phyloP scores from a whole-genome alignment of 2,329 filamentous ascomycete genomes.

The Colletotrichum lupini region DNA sequence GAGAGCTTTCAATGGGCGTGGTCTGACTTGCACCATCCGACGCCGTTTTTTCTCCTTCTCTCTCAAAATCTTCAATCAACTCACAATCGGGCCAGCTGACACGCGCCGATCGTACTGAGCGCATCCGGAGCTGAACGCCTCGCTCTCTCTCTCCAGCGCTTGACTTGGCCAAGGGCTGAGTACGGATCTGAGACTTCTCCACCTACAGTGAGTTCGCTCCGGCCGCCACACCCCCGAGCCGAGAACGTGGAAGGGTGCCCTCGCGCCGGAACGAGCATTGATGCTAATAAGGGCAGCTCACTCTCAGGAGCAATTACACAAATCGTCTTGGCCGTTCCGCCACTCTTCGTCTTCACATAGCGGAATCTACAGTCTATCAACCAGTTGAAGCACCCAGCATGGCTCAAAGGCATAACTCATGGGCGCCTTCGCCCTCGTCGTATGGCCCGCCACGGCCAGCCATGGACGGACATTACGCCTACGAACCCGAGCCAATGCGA shows the following conservation, averaged over 20 bases:
- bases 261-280: conserved; percentile 28
- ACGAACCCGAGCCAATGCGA: conserved; percentile 40
- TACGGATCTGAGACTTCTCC: conserved; percentile 31
- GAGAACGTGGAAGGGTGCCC: conserved; percentile 27
- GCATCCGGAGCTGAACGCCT: conserved; percentile 25
- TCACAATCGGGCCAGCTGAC: neutral
- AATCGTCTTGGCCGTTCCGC: neutral
- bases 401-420: conserved; percentile 47
- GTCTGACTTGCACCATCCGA: conserved; percentile 22
- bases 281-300: conserved; percentile 18
- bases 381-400: conserved; percentile 46
- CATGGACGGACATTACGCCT: conserved; percentile 39
- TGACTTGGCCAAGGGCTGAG: conserved; percentile 23
- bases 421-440: conserved; percentile 39
- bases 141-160: neutral
- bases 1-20: conserved; percentile 20
- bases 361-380: conserved; percentile 41
- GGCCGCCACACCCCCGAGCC: conserved; percentile 30
- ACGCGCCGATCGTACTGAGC: conserved; percentile 23
- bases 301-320: neutral
- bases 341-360: conserved; percentile 44
- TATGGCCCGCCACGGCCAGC: conserved; percentile 42
- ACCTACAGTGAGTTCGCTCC: conserved; percentile 26
- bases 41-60: conserved; percentile 7
- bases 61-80: neutral